These are phyloP conservation scores for Protomyces pachydermus DNA, from an alignment of 1,139 yeast species.

Conservation along the genomic window DNA sequence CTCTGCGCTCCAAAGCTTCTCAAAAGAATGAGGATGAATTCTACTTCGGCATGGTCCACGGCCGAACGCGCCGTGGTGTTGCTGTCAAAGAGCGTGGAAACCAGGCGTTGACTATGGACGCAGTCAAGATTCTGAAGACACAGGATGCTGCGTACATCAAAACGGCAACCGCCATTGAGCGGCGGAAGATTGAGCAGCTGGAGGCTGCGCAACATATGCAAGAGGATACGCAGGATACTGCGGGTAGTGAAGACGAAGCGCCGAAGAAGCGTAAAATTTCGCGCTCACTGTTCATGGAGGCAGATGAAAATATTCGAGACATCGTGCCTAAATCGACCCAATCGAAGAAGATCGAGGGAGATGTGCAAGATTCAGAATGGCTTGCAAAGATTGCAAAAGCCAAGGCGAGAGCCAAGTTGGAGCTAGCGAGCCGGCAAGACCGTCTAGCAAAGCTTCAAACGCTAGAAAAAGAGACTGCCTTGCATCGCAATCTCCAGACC, in stretches of 20 bases:
- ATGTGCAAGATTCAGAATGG: slow-evolving; percentile 1
- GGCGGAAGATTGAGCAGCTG: slow-evolving; percentile 58
- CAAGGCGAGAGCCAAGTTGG: neutral
- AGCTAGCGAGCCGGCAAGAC: slow-evolving; percentile 18
- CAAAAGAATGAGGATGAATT: slow-evolving; percentile 87
- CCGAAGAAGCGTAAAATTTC: neutral
- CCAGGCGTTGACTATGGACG: slow-evolving; percentile 54
- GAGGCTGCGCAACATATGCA: slow-evolving; percentile 44
- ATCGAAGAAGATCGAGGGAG: neutral
- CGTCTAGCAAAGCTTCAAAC: slow-evolving; percentile 12
- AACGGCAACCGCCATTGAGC: slow-evolving; percentile 67
- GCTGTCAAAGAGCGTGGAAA: slow-evolving; percentile 53
- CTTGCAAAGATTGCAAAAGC: slow-evolving; percentile 4
- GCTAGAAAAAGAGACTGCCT: slow-evolving; percentile 18
- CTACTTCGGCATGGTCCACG: slow-evolving; percentile 82
- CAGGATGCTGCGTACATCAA: slow-evolving; percentile 85
- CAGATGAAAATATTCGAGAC: slow-evolving; percentile 60
- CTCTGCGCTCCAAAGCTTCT: slow-evolving; percentile 64
- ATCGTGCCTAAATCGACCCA: slow-evolving; percentile 36
- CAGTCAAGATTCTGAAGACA: slow-evolving; percentile 74
- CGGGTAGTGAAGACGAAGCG: neutral
- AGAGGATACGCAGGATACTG: neutral
- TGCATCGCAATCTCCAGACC: slow-evolving; percentile 28
- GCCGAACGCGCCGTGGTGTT: slow-evolving; percentile 67
- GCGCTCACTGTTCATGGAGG: neutral